Evolutionary conservation across 2,329 filamentous ascomycete species (phyloP).

Genomic region (Pseudopyricularia cyperi): DNA sequence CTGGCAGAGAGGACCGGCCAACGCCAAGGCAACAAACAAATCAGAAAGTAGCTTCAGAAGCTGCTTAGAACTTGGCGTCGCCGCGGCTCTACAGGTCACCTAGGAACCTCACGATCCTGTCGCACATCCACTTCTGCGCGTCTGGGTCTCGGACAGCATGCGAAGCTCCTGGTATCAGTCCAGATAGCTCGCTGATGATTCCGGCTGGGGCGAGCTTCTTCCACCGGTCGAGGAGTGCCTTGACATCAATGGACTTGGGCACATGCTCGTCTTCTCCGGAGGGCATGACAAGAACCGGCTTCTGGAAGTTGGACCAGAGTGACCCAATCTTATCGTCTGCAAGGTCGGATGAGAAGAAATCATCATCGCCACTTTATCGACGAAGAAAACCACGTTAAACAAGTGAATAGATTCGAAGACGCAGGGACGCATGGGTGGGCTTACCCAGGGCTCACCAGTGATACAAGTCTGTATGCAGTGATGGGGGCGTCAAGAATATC

Average conservation of each 20-base stretch:
- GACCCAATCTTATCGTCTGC: slow-evolving; percentile 34
- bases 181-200: slow-evolving; percentile 36
- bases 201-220: slow-evolving; percentile 25
- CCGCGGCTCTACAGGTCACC: slow-evolving; percentile 1
- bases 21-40: background rate
- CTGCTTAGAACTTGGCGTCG: background rate
- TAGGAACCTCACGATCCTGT: slow-evolving; percentile 34
- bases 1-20: background rate
- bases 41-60: background rate
- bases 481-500: slow-evolving; percentile 28
- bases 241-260: slow-evolving; percentile 43
- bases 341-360: slow-evolving; percentile 80
- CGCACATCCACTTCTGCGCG: slow-evolving; percentile 35
- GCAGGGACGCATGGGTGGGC: slow-evolving; percentile 10
- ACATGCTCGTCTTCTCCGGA: slow-evolving; percentile 56
- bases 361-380: slow-evolving; percentile 55
- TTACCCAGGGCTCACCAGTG: slow-evolving; percentile 36
- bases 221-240: slow-evolving; percentile 45
- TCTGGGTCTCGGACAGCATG: slow-evolving; percentile 34
- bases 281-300: slow-evolving; percentile 50
- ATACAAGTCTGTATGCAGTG: slow-evolving; percentile 38
- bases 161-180: slow-evolving; percentile 36
- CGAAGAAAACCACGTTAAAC: background rate
- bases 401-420: background rate
- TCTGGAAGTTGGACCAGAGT: slow-evolving; percentile 54